Evolutionary conservation across 306 rosid genomes (phyloP), one percentile per base, ranked within the genome.

Genomic region (Pterocarpus santalinus): DNA sequence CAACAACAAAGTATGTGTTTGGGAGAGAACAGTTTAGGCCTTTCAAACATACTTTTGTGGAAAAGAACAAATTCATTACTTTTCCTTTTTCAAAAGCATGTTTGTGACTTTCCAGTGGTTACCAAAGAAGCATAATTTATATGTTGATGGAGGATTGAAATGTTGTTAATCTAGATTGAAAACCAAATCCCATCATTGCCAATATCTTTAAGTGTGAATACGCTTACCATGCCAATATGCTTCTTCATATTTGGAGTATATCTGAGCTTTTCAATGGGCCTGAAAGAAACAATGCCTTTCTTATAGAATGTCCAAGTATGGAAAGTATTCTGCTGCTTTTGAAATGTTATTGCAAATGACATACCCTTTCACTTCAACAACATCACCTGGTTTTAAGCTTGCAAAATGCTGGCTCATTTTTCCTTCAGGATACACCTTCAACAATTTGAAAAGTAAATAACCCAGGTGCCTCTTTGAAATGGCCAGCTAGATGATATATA

Each of bases 321-420:
- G n/a, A 11, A 75, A 73, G 82, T 81, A 56, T 62, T 49, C 30
- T 60, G 66, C 36, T 46, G 53, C 78, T 53, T 57, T 13, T 49
- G 84, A 52, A 56, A 80, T 16, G 66, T 66, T 34, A 66, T 64
- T 46, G 64, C 33, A 65, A 75, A 70, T 8, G 83, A 65, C 66
- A 53, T 92, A 96, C 99, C 99, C 99, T 87, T 96, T 96, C 87
- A 96, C 97, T 92, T 96, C 99, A 85, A 94, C 87, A 67, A 86
- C 89, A 82, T 96, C 99, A 14, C 99, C 99, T 4, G 97, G 97
- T 82, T 94, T 96, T 81, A 96, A 86, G 91, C 94, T 96, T 63
- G 97, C 97, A 53, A 96, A 94, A 92, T 96, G 97, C 86, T 92
- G 99, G 86, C 97, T 96, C 98, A 96, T 94, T 90, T 92, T 92